phyloP scores from a whole-genome alignment of 768 basidiomycete species.

The Daedalea quercina region DNA sequence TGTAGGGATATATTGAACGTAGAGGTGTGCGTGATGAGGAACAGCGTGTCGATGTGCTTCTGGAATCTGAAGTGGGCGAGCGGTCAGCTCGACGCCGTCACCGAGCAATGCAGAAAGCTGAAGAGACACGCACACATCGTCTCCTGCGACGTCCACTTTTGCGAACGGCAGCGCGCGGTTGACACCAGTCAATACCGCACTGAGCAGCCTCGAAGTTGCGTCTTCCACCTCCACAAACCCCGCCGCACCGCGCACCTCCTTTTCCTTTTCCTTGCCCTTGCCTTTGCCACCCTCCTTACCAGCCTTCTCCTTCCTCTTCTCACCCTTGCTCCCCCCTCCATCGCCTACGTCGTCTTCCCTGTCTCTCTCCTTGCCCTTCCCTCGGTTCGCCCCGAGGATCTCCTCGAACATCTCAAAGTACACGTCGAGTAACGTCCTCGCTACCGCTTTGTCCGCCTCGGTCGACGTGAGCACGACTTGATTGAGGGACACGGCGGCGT shows the following conservation, averaged over 20 bases:
- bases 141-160: constrained; percentile 51
- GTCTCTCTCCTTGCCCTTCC: constrained; percentile 33
- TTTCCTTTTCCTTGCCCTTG: constrained; percentile 29
- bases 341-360: constrained; percentile 30
- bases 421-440: constrained; percentile 73
- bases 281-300: constrained; percentile 23
- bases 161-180: constrained; percentile 95
- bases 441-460: constrained; percentile 63
- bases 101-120: background rate
- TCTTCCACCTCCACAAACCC: constrained; percentile 76
- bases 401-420: constrained; percentile 96
- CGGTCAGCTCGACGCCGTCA: background rate
- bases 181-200: constrained; percentile 88
- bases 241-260: constrained; percentile 48
- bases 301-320: constrained; percentile 18
- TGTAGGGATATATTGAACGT: constrained; percentile 97
- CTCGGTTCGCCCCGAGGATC: constrained; percentile 60
- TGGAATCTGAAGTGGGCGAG: constrained; percentile 48
- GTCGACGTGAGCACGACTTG: constrained; percentile 70
- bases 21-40: constrained; percentile 90
- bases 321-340: constrained; percentile 28
- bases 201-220: constrained; percentile 72
- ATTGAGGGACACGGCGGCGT: constrained; percentile 90
- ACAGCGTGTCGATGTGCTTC: constrained; percentile 87
- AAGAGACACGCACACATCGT: constrained; percentile 45